Base-by-base conservation (phyloP, 768 basidiomycete species). In the Dioszegia crocea region DNA sequence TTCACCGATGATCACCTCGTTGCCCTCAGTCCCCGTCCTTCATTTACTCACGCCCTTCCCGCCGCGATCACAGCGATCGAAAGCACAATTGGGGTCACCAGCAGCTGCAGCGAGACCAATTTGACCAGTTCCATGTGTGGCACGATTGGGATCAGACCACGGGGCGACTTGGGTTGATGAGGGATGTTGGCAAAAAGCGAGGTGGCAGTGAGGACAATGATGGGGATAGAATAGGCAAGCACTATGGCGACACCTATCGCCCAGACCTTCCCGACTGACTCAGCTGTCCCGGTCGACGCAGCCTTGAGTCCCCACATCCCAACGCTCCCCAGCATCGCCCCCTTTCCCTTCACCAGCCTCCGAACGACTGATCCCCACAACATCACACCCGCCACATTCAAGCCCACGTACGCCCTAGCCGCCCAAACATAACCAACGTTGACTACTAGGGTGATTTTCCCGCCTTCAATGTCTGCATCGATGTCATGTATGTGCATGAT, bases 401-500 rank as follows among this genome's bases (percentile, higher is more conserved):
- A 47, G 2, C 36, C n/a, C 8, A 61, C 62, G 38, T 66, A 66
- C 23, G 62, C 38, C 19, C 52, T 54, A 21, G 56, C 39, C 1
- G 65, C 62, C n/a, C 38, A 6, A 4, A 12, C 19, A 36, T 61
- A 55, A 17, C 65, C 65, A 4, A 67, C 23, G 23, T 61, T 39
- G 10, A 63, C 62, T 5, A 57, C 56, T 5, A 64, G 50, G 11
- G 65, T 67, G 46, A 50, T 52, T 46, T 67, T 67, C 1, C 60
- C 60, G 5, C 66, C 66, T 2, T 19, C 19, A 14, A 46, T 58
- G 38, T 67, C 66, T 12, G 63, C 63, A n/a, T 67, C 60, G 45
- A 67, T 67, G 46, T 67, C 66, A 41, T 64, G 62, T 12, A 64
- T 62, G 54, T 67, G 63, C 66, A 67, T 67, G 41, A 64, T 60